Conservation (phyloP, 148 eudicot genomes). For the Pharnaceum exiguum region DNA sequence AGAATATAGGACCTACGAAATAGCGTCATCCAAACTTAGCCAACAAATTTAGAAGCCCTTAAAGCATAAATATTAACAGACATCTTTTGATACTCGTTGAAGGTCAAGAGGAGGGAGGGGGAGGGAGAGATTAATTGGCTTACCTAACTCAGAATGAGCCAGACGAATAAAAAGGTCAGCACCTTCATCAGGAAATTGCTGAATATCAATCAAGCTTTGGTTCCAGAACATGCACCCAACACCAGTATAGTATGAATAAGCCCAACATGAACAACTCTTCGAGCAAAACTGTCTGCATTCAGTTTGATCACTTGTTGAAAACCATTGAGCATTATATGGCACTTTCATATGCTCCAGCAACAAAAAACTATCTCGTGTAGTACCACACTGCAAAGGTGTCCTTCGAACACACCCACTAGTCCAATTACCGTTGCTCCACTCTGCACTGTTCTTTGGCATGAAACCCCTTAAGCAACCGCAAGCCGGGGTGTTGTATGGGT, state of each 20-base stretch:
- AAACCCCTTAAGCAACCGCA: constrained; percentile 54
- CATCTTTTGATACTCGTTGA: background rate
- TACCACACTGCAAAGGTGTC: constrained; percentile 29
- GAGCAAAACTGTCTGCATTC: constrained; percentile 29
- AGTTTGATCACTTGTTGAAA: background rate
- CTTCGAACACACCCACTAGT: constrained; percentile 44
- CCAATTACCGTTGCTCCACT: constrained; percentile 49
- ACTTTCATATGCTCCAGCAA: constrained; percentile 26
- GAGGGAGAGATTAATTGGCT: background rate
- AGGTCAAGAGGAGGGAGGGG: too few relatives aligned
- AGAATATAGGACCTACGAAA: background rate
- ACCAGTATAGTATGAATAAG: constrained; percentile 21
- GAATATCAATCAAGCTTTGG: constrained; percentile 22
- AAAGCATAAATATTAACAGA: background rate
- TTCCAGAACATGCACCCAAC: constrained; percentile 39
- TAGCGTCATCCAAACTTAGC: too few relatives aligned
- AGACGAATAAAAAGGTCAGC: constrained; percentile 29
- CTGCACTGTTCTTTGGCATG: constrained; percentile 26
- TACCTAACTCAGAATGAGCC: constrained; percentile 28
- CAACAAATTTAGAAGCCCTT: too few relatives aligned
- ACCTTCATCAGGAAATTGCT: constrained; percentile 17
- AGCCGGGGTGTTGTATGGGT: constrained; percentile 25
- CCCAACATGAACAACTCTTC: constrained; percentile 24
- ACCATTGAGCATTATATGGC: constrained; percentile 20
- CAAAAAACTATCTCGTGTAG: constrained; percentile 28